These are phyloP conservation scores for Blastobotrys elegans DNA, from an alignment of 1,139 yeast species.

Conservation along the genomic window DNA sequence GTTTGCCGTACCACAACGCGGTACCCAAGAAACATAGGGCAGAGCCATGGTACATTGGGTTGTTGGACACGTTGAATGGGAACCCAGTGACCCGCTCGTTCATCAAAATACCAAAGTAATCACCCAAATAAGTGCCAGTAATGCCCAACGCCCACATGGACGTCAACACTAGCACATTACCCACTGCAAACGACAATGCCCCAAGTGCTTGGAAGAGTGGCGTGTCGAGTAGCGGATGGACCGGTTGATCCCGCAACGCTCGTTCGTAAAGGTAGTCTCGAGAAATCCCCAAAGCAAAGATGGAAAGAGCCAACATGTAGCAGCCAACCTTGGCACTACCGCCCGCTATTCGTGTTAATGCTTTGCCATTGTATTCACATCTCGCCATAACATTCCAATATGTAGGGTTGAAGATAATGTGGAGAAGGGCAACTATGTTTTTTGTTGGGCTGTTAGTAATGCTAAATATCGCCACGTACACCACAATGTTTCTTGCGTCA, in stretches of 20 bases:
- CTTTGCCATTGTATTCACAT: slow-evolving; percentile 68
- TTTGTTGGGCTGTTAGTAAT: background rate
- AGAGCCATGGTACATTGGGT: slow-evolving; percentile 97
- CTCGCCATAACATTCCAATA: slow-evolving; percentile 95
- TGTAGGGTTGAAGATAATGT: slow-evolving; percentile 85
- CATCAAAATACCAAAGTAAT: slow-evolving; percentile 95
- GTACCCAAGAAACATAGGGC: slow-evolving; percentile 85
- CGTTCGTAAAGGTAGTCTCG: slow-evolving; percentile 73
- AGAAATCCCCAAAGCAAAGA: slow-evolving; percentile 75
- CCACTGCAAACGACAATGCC: slow-evolving; percentile 49
- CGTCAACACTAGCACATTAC: slow-evolving; percentile 71
- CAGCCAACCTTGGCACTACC: slow-evolving; percentile 75
- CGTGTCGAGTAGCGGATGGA: slow-evolving; percentile 34
- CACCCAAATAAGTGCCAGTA: slow-evolving; percentile 95
- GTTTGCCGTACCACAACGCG: slow-evolving; percentile 82
- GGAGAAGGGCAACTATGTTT: slow-evolving; percentile 25
- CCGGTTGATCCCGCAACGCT: slow-evolving; percentile 54
- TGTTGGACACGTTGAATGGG: slow-evolving; percentile 85
- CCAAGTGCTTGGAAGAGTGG: slow-evolving; percentile 43
- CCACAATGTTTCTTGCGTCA: slow-evolving; percentile 18
- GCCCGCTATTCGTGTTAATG: slow-evolving; percentile 65
- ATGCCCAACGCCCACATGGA: slow-evolving; percentile 95
- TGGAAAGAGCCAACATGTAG: slow-evolving; percentile 72
- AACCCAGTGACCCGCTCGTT: slow-evolving; percentile 84
- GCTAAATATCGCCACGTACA: slow-evolving; percentile 13